Base-by-base conservation (phyloP, 192 early-diverging fungal genomes). In the Coemansia sp. region DNA sequence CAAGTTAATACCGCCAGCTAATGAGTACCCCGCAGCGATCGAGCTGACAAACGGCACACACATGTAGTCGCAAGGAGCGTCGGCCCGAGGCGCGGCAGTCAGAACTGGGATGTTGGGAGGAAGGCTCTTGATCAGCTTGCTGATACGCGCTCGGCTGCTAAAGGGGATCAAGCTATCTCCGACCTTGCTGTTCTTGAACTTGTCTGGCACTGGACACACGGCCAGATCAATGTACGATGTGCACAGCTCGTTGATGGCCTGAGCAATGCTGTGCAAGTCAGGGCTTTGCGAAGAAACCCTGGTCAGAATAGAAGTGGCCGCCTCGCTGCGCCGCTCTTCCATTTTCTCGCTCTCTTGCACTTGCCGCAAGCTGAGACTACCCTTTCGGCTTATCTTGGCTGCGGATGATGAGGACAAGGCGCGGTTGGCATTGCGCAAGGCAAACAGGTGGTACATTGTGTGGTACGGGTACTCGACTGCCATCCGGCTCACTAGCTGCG, bases 1-100 rank as follows among this genome's bases (percentile, higher is more conserved):
- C 64, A 85, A 36, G 32, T 85, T 85, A 62, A 85, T 82, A 12
- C 84, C 84, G 29, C 80, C 80, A 5, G 74, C 83, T 34, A 85
- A 69, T 67, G 67, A 67, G 51, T 75, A 85, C 8, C 75, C 75
- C 15, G 73, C 72, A 0, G 64, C 38, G 31, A 80, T 62, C 5
- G 72, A 72, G 31, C 60, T 63, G 11, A 85, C 67, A 45, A 80
- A 80, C 29, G 78, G 76, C 15, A 80, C 75, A 19, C 70, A 66
- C 53, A 61, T 72, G 69, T 80, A 78, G 51, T 80, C 74, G 23
- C 75, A 63, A 2, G 77, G 72, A 10, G 66, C 70, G 10, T 77
- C 78, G 4, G 69, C 51, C 14, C 39, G 63, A 37, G 65, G 72
- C 42, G 51, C 17, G 19, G 78, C 75, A 15, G 78, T 80, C 48